Evolutionary conservation across 805 yeast species (phyloP).

Genomic region (Barnettozyma wickerhamii): DNA sequence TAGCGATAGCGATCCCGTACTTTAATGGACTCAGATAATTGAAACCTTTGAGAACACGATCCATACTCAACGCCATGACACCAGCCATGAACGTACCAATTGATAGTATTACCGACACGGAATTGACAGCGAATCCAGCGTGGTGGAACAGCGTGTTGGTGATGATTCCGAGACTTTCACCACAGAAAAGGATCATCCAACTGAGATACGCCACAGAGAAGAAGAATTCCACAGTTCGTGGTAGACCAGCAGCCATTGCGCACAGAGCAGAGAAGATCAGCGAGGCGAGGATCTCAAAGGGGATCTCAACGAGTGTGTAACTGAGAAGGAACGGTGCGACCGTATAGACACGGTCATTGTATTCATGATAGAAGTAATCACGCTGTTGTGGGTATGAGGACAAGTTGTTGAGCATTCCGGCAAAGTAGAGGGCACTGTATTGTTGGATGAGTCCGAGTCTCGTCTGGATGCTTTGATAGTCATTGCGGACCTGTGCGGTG

Average conservation of each 20-base stretch:
- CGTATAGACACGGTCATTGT: conserved; percentile 69
- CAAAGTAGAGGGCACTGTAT: conserved; percentile 64
- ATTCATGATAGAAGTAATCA: conserved; percentile 75
- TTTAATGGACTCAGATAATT: conserved; percentile 78
- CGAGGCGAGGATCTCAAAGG: conserved; percentile 59
- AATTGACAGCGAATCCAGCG: conserved; percentile 75
- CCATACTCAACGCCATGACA: conserved; percentile 74
- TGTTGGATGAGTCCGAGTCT: conserved; percentile 78
- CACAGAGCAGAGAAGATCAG: conserved; percentile 56
- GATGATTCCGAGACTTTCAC: conserved; percentile 81
- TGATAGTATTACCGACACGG: conserved; percentile 61
- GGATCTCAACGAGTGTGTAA: conserved; percentile 59
- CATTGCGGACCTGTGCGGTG: conserved; percentile 52
- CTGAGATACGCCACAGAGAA: conserved; percentile 58
- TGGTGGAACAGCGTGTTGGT: conserved; percentile 71
- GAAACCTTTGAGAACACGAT: conserved; percentile 58
- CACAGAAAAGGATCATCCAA: conserved; percentile 58
- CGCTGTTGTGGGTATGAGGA: conserved; percentile 73
- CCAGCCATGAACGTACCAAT: conserved; percentile 85
- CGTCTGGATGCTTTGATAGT: conserved; percentile 51
- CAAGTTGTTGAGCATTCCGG: conserved; percentile 77
- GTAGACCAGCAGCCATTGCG: conserved; percentile 70
- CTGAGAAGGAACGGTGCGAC: conserved; percentile 59
- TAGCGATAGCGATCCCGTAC: conserved; percentile 55
- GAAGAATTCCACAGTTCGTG: conserved; percentile 60